Evolutionary conservation across 2,329 filamentous ascomycete species (phyloP).

Genomic region (Fusarium sulawesiense): DNA sequence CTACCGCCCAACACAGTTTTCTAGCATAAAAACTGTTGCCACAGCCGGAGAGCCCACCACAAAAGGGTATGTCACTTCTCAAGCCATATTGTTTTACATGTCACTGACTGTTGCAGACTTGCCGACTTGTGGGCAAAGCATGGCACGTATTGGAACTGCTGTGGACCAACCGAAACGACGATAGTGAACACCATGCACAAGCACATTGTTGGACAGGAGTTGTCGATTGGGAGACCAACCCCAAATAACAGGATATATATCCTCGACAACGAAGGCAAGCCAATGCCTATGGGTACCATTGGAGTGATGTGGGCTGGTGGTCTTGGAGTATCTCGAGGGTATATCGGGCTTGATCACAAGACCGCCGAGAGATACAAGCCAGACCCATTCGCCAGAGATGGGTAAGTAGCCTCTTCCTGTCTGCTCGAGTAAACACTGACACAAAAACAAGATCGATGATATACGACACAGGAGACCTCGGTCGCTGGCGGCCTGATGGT

Average conservation of each 20-base stretch:
- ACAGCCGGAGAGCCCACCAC: slow-evolving; percentile 67
- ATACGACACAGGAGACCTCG: slow-evolving; percentile 71
- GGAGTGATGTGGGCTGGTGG: slow-evolving; percentile 69
- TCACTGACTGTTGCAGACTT: slow-evolving; percentile 50
- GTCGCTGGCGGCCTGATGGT: slow-evolving; percentile 64
- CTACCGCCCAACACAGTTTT: slow-evolving; percentile 59
- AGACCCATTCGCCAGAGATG: slow-evolving; percentile 64
- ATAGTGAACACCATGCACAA: slow-evolving; percentile 68
- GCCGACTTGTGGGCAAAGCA: slow-evolving; percentile 66
- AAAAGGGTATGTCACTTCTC: slow-evolving; percentile 51
- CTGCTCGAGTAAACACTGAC: not conserved
- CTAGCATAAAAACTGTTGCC: slow-evolving; percentile 63
- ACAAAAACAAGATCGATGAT: slow-evolving; percentile 49
- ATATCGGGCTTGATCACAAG: slow-evolving; percentile 63
- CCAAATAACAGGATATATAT: slow-evolving; percentile 65
- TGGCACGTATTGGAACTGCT: slow-evolving; percentile 65
- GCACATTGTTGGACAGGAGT: slow-evolving; percentile 57
- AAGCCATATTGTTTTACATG: not conserved
- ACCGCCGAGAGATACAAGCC: slow-evolving; percentile 61
- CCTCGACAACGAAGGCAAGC: slow-evolving; percentile 58
- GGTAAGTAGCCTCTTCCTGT: slow-evolving; percentile 52
- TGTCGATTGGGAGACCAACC: slow-evolving; percentile 65
- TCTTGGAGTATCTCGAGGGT: slow-evolving; percentile 65
- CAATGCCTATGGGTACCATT: slow-evolving; percentile 58
- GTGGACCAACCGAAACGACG: slow-evolving; percentile 69